Conservation (phyloP, 176 grass and related monocot genomes). For the Cenchrus fungigraminus region DNA sequence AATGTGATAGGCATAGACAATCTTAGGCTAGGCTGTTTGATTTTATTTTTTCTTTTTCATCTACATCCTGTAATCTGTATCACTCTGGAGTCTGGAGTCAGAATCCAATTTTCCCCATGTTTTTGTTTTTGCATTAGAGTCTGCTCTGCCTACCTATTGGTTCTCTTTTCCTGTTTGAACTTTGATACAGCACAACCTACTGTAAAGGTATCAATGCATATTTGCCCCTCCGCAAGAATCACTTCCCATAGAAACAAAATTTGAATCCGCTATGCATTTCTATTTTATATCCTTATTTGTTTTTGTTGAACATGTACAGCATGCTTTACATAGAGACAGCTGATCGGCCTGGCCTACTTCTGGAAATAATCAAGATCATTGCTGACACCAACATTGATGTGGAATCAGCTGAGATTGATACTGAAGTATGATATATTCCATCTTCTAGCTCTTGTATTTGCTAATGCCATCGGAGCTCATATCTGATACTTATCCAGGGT, state of each 20-base stretch:
- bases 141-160: not conserved
- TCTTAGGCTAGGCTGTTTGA: not conserved
- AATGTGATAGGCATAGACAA: not conserved
- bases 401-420: constrained; percentile 97
- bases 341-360: constrained; percentile 86
- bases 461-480: constrained; percentile 16
- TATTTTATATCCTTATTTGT: constrained; percentile 27
- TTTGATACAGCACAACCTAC: not conserved
- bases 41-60: not conserved
- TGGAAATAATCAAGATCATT: constrained; percentile 85
- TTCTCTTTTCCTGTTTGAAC: not conserved
- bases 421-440: constrained; percentile 61
- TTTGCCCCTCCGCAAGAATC: not conserved
- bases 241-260: constrained; percentile 8
- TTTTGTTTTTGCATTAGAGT: not conserved
- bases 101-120: not conserved
- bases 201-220: not conserved
- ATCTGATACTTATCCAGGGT: constrained; percentile 59
- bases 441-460: not conserved
- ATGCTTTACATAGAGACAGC: constrained; percentile 96
- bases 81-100: not conserved
- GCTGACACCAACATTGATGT: constrained; percentile 80
- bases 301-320: constrained; percentile 48
- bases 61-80: not conserved
- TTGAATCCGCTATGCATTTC: not conserved